A percentile compares a stretch with the other conserved stretches of the same genome.
These are phyloP conservation scores for Monosporascus ibericus DNA, from an alignment of 2,329 filamentous ascomycete genomes.

Conservation along the genomic window DNA sequence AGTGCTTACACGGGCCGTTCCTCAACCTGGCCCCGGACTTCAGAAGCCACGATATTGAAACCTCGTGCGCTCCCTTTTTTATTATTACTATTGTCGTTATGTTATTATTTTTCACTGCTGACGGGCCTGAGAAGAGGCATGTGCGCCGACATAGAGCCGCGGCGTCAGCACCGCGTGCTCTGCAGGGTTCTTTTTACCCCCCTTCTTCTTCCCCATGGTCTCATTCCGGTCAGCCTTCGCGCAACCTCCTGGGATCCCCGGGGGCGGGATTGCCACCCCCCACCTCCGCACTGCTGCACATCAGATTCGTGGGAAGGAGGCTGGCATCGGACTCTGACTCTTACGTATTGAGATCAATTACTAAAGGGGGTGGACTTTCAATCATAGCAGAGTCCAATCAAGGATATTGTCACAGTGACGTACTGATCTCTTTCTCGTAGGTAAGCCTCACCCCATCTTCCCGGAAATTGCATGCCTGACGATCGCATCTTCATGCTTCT, in stretches of 20 bases:
- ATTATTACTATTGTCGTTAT: not conserved
- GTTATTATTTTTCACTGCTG: not conserved
- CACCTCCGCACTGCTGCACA: not conserved
- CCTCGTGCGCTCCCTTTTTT: not conserved
- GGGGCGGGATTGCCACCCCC: not conserved
- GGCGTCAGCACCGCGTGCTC: not conserved
- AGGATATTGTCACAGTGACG: not conserved
- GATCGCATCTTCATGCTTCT: not conserved
- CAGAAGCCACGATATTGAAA: not conserved
- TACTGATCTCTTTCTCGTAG: not conserved
- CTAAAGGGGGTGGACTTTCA: too few species aligned
- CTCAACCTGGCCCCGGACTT: not conserved
- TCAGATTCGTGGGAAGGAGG: not conserved
- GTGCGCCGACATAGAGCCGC: not conserved
- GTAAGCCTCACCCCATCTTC: not conserved
- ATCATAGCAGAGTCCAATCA: not conserved
- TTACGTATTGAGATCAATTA: not conserved
- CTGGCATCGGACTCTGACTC: not conserved
- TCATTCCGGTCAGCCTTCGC: too few species aligned
- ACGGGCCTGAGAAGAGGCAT: not conserved
- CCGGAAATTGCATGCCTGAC: not conserved
- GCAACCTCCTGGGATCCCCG: not conserved
- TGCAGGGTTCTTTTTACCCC: not conserved
- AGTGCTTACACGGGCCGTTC: conserved; percentile 1
- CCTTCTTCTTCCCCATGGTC: not conserved